Evolutionary conservation across 169 alveolate genomes (phyloP), one percentile per base, ranked within the genome.

Genomic region (Theileria orientalis): DNA sequence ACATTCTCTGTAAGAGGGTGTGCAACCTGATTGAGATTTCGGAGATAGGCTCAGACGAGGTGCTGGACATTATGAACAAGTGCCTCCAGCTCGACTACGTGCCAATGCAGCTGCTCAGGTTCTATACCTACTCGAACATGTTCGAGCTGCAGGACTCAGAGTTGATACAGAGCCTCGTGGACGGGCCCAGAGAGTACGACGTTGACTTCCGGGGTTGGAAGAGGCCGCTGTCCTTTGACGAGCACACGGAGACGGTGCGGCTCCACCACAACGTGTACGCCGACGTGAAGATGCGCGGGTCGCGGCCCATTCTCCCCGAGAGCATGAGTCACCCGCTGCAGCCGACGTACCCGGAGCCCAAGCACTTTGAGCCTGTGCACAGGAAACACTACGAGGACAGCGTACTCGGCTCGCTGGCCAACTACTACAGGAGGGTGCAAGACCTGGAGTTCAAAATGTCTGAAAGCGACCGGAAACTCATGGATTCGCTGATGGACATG

Each of bases 121-220:
- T 74, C 57, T 69, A 37, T 46, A 57, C 70, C 21, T 76, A 76
- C 61, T 52, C 56, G 35, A 19, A 44, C 33, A 42, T 76, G 67
- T 42, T 46, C 49, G 68, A 76, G 0, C 30, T 76, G 7, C 80
- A 73, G 21, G 72, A 62, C 30, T 40, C 71, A 21, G 84, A 75
- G 29, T 32, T n/a, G 16, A 37, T 56, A 1, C 41, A 62, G 32
- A 75, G 59, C 41, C 19, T 76, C 40, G 37, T 76, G 32, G 59
- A 64, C 1, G 69, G 33, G 8, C 41, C 29, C 13, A 32, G 13
- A 25, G 61, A 51, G 21, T 76, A 76, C 46, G 86, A 76, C 33
- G 68, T 76, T 21, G 86, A 76, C 56, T 76, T 76, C 80, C 47
- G 79, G 47, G 86, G 86, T 14, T 76, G 79, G 80, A 76, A 76